Percentiles rank a stretch among this genome's conserved stretches.
Evolutionary conservation across 345 rosid genomes (phyloP).

Genomic region (Ricinus communis): DNA sequence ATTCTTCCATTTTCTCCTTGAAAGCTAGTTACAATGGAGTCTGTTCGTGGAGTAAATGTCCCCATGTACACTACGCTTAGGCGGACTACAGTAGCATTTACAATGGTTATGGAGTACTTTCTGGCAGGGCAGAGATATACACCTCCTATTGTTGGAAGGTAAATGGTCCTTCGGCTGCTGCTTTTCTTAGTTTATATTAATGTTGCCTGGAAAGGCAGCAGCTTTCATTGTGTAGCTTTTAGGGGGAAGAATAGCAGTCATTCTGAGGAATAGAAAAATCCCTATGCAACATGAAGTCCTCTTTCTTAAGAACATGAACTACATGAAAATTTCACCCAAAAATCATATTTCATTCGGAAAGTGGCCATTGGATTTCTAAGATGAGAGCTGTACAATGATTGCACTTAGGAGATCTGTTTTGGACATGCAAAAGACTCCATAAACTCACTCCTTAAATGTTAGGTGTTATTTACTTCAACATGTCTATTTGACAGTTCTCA

Average conservation of each 20-base stretch:
- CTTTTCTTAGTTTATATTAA: background rate
- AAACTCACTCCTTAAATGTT: background rate
- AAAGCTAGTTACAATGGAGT: conserved; percentile 90
- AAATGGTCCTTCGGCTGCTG: conserved; percentile 13
- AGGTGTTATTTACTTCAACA: background rate
- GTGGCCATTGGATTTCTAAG: background rate
- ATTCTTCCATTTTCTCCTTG: conserved; percentile 33
- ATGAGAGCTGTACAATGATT: background rate
- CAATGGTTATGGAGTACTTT: conserved; percentile 85
- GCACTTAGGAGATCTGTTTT: background rate
- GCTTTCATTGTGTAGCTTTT: background rate
- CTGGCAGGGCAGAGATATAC: conserved; percentile 80
- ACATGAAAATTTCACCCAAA: background rate
- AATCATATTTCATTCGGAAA: background rate
- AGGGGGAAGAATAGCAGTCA: background rate
- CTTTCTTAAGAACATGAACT: background rate
- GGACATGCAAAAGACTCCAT: background rate
- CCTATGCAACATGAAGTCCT: background rate
- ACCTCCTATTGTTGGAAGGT: conserved; percentile 79
- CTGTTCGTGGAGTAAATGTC: conserved; percentile 96
- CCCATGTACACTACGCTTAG: conserved; percentile 99
- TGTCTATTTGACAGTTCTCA: background rate
- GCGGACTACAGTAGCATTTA: conserved; percentile 90
- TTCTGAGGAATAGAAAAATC: conserved; percentile 5
- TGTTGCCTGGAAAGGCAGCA: background rate